A percentile compares a stretch with the other conserved stretches of the same genome.
Evolutionary conservation across 139 green algal genomes (phyloP).

Genomic region (Asterochloris erici): DNA sequence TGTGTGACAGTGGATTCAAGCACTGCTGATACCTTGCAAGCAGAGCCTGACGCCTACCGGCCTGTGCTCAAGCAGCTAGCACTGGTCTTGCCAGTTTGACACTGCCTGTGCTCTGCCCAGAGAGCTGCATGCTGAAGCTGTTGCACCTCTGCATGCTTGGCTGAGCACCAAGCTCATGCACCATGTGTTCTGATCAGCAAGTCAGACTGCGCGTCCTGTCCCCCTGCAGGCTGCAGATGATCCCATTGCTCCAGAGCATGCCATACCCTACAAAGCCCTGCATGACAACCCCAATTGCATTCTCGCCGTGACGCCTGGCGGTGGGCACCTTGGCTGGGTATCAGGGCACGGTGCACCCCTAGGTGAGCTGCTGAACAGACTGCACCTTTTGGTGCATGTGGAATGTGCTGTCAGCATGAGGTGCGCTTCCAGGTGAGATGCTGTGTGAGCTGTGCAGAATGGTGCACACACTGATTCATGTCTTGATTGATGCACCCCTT

Average conservation of each 20-base stretch:
- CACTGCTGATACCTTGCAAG: neutral
- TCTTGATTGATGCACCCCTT: neutral
- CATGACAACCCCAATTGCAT: constrained; percentile 62
- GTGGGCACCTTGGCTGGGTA: constrained; percentile 82
- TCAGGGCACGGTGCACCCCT: constrained; percentile 46
- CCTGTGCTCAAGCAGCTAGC: too few species aligned
- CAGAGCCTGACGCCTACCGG: neutral
- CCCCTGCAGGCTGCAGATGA: constrained; percentile 69
- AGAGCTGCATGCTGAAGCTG: too few species aligned
- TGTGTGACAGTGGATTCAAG: neutral
- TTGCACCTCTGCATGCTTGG: too few species aligned
- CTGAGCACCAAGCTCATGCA: neutral
- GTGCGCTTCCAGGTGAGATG: neutral
- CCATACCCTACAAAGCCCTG: constrained; percentile 69
- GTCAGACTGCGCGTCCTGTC: neutral
- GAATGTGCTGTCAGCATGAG: neutral
- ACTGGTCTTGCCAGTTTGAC: too few species aligned
- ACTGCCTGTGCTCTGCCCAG: too few species aligned
- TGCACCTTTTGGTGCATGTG: neutral
- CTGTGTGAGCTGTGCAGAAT: neutral
- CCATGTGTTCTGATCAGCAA: neutral
- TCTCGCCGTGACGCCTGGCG: constrained; percentile 60
- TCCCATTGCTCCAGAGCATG: constrained; percentile 76
- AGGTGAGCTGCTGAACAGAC: constrained; percentile 3
- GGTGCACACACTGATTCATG: neutral